A percentile compares a stretch with the other conserved stretches of the same genome.
phyloP scores from a whole-genome alignment of 164 flowering plant species.

The Annona squamosa region DNA sequence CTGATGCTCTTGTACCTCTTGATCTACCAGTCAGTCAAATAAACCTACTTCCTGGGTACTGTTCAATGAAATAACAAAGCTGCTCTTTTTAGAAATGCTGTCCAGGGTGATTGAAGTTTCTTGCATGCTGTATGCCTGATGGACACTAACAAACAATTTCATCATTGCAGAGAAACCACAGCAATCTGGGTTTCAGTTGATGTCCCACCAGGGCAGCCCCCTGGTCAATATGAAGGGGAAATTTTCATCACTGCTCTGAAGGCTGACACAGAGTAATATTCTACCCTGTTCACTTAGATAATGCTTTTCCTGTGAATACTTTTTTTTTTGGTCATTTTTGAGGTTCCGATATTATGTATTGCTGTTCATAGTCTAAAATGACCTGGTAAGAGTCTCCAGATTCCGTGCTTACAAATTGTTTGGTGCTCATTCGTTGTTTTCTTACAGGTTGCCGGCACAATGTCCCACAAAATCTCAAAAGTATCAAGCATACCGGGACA shows the following conservation, averaged over 20 bases:
- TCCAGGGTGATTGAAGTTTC: constrained; percentile 6
- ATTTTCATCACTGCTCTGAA: constrained; percentile 63
- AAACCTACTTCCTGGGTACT: constrained; percentile 74
- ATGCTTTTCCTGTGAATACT: constrained; percentile 5
- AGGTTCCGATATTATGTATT: background rate
- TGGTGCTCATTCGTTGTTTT: background rate
- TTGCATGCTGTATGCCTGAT: background rate
- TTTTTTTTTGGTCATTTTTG: background rate
- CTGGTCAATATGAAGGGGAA: constrained; percentile 91
- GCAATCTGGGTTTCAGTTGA: constrained; percentile 85
- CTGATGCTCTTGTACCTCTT: constrained; percentile 97
- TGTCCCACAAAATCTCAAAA: constrained; percentile 50
- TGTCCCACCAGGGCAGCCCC: constrained; percentile 72
- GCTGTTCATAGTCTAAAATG: background rate
- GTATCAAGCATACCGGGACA: constrained; percentile 48
- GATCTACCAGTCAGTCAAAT: constrained; percentile 67
- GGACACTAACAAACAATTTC: background rate
- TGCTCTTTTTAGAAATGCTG: constrained; percentile 9
- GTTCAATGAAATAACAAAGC: constrained; percentile 9
- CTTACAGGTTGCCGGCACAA: constrained; percentile 49
- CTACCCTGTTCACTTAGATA: constrained; percentile 29
- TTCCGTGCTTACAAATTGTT: background rate
- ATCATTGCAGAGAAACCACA: constrained; percentile 70
- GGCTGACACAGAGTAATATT: constrained; percentile 55
- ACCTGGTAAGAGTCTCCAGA: background rate